Conservation (phyloP, 306 rosid species). For the Rubus parviflorus region DNA sequence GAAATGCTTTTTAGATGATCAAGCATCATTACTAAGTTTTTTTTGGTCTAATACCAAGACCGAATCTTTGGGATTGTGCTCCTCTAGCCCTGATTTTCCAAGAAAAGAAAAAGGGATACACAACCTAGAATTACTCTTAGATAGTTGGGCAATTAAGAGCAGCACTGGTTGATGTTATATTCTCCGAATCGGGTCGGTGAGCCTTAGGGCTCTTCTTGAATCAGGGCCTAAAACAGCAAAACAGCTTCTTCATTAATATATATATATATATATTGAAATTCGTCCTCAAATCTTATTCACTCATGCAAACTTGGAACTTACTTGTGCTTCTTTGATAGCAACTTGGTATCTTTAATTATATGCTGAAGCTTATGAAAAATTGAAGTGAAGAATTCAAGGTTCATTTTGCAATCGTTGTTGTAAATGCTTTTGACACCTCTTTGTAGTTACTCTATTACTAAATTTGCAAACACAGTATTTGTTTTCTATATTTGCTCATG, state of each 20-base stretch:
- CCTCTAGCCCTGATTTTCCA: neutral
- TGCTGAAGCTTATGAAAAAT: neutral
- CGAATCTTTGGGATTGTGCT: neutral
- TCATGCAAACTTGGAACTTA: neutral
- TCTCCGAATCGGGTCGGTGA: neutral
- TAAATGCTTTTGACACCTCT: neutral
- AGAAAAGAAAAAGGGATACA: neutral
- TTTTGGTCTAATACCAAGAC: neutral
- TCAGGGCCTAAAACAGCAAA: neutral
- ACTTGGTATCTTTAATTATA: neutral
- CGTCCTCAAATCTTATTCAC: neutral
- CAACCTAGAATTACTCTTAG: too few relatives aligned
- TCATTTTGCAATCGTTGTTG: neutral
- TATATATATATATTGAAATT: neutral
- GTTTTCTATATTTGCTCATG: neutral
- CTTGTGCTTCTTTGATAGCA: neutral
- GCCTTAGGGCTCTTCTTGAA: neutral
- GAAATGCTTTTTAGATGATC: neutral
- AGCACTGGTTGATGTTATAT: neutral
- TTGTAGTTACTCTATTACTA: neutral
- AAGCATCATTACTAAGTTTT: neutral
- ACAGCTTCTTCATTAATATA: neutral
- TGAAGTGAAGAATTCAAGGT: neutral
- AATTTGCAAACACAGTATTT: neutral
- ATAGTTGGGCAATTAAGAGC: too few relatives aligned